Conservation (phyloP, 2,329 filamentous ascomycete species). For the Epichloe amarillans region DNA sequence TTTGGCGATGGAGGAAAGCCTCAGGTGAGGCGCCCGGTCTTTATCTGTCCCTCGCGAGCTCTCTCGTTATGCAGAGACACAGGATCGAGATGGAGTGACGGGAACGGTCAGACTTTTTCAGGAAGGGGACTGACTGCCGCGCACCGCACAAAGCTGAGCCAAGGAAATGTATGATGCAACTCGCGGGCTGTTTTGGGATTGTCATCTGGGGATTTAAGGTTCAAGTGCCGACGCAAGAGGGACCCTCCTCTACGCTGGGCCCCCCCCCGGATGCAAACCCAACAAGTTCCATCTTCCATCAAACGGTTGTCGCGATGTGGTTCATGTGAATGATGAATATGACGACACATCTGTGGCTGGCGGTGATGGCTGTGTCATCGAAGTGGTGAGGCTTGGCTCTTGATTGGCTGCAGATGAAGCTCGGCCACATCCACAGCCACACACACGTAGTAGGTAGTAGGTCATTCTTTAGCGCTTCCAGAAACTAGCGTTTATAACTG, state of each 20-base stretch:
- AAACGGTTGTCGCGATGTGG: not conserved
- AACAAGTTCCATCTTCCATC: not conserved
- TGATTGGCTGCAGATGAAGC: not conserved
- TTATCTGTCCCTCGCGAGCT: too few species aligned
- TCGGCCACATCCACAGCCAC: not conserved
- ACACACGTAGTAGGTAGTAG: not conserved
- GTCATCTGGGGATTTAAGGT: not conserved
- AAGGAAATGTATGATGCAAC: conserved; percentile 1
- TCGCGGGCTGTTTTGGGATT: not conserved
- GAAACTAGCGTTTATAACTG: too few species aligned
- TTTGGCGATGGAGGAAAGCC: not conserved
- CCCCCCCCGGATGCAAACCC: not conserved
- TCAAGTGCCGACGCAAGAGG: not conserved
- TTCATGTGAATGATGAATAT: not conserved
- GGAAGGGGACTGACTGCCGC: too few species aligned
- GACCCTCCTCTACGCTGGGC: not conserved
- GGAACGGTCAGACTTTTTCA: too few species aligned
- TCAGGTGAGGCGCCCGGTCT: too few species aligned
- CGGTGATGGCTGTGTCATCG: not conserved
- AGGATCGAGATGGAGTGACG: too few species aligned
- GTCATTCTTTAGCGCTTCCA: too few species aligned
- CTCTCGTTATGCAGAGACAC: too few species aligned
- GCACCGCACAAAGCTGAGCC: not conserved
- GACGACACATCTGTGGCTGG: conserved; percentile 4
- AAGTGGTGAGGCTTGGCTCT: not conserved